phyloP scores from a whole-genome alignment of 164 flowering plant genomes.

The Amborella trichopoda region DNA sequence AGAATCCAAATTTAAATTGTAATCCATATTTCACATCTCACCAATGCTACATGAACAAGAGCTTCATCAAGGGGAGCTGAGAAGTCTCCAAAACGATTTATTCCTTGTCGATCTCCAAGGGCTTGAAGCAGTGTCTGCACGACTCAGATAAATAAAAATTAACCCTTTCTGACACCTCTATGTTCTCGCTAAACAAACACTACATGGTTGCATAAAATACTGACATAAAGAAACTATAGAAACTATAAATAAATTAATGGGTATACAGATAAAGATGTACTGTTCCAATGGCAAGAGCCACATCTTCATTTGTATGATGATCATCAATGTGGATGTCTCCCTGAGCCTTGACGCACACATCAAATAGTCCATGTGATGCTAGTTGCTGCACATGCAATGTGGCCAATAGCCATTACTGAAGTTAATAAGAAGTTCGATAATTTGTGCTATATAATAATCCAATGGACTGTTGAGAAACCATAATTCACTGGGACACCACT shows the following conservation, averaged over 20 bases:
- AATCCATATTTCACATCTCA: too few relatives aligned
- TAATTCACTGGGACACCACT: too few relatives aligned
- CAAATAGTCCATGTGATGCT: constrained; percentile 95
- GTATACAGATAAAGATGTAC: constrained; percentile 17
- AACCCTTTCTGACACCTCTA: not conserved
- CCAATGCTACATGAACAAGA: constrained; percentile 81
- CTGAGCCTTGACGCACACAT: constrained; percentile 75
- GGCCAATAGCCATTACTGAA: too few relatives aligned
- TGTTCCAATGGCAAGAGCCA: constrained; percentile 96
- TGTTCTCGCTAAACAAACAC: not conserved
- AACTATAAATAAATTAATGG: not conserved
- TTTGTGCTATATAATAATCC: too few relatives aligned
- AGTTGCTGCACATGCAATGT: constrained; percentile 87
- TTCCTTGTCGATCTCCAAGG: constrained; percentile 91
- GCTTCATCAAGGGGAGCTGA: constrained; percentile 98
- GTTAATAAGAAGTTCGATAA: too few relatives aligned
- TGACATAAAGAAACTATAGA: not conserved
- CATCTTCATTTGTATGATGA: constrained; percentile 98
- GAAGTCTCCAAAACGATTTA: constrained; percentile 90
- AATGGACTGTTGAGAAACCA: too few relatives aligned
- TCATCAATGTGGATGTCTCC: constrained; percentile 97
- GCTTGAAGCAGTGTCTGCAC: constrained; percentile 76
- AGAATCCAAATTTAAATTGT: too few relatives aligned
- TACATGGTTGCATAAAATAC: not conserved
- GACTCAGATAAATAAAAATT: constrained; percentile 4